phyloP scores from a whole-genome alignment of 78 protist species.

The slime mould (Dictyostelium discoideum) region DNA sequence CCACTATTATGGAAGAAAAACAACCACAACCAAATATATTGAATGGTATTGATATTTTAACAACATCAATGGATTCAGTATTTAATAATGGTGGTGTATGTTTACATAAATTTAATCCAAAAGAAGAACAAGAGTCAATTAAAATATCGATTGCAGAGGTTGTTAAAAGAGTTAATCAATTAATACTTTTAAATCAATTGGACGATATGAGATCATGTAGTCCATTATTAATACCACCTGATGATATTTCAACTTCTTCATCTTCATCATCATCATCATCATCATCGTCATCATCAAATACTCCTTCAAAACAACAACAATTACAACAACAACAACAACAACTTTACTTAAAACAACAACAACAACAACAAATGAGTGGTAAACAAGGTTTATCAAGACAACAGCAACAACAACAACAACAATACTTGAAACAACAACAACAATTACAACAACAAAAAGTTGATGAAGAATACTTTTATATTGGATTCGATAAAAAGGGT shows the following conservation, averaged over 20 bases:
- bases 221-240: slow-evolving; percentile 56
- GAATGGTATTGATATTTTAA: slow-evolving; percentile 18
- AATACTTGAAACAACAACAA: neutral
- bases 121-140: neutral
- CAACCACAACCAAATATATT: slow-evolving; percentile 29
- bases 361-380: neutral
- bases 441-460: neutral
- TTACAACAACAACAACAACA: neutral
- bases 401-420: slow-evolving; percentile 9
- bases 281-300: neutral
- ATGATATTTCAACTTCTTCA: neutral
- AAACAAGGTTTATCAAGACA: slow-evolving; percentile 9
- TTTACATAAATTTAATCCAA: slow-evolving; percentile 15
- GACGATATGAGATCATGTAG: slow-evolving; percentile 45
- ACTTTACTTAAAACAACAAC: neutral
- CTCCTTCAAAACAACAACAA: neutral
- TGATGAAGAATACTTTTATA: neutral
- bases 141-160: slow-evolving; percentile 11
- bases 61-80: slow-evolving; percentile 42
- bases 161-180: slow-evolving; percentile 55
- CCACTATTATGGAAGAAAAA: neutral
- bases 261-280: neutral
- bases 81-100: neutral
- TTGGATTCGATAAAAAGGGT: slow-evolving; percentile 11
- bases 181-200: slow-evolving; percentile 60